Evolutionary conservation across 495 filamentous ascomycete species (phyloP), one percentile per base, ranked within the genome.

Genomic region (Neurospora sp.): DNA sequence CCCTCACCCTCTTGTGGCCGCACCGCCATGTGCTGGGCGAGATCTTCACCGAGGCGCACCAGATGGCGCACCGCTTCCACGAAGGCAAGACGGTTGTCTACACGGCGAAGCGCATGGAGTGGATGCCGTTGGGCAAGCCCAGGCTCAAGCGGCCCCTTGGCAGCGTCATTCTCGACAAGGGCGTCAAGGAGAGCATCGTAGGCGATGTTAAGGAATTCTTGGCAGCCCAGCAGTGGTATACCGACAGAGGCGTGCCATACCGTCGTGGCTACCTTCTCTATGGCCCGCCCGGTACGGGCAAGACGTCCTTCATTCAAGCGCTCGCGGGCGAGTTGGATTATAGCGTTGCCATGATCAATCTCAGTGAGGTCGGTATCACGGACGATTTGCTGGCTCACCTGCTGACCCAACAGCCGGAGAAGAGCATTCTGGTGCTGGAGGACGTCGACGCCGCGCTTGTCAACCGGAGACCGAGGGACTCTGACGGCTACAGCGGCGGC

Each of bases 81-180:
- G 92, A 98, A 80, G 96, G 96, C n/a, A 97, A 97, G 81, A 98
- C 96, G 7, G 87, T 94, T 3, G 92, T 99, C 40, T 98, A 94
- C 80, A 95, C 91, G 40, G 90, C 92, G 20, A 87, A 90, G 82
- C 90, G 90, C n/a, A 90, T 92, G 39, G 84, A 86, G 22, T 98
- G 96, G 96, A 83, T 87, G 70, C 89, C 86, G n/a, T 92, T 98
- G 75, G 96, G 96, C 48, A 88, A 94, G 72, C 93, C 96, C 38
- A 89, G 94, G 44, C 87, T 92, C 75, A 97, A 98, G 81, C 87
- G 96, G 37, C 93, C 95, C 0, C 81, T 98, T 12, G 89, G 92
- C 2, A 97, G 94, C 1, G 96, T 99, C 8, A 87, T 99, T 3
- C 83, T 99, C 39, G 93, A 95, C 70, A 80, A 91, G 68, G 96